Evolutionary conservation across 2,329 filamentous ascomycete genomes (phyloP).

Genomic region (Clarireedia sp.): DNA sequence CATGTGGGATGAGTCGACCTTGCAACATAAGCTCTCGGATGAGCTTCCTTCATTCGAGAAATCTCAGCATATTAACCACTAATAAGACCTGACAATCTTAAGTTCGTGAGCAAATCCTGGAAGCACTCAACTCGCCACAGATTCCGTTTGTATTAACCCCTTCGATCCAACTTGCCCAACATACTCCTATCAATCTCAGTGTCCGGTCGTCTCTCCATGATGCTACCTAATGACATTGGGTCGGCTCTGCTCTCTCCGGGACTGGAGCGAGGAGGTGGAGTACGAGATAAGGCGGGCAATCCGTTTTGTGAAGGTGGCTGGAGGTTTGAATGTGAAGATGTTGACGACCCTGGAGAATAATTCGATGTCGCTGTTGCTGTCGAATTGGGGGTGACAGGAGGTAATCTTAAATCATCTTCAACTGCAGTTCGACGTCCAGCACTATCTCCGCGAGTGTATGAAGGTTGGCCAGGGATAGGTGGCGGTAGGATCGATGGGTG

Average conservation of each 20-base stretch:
- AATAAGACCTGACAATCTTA: not conserved
- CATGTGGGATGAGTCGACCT: no score
- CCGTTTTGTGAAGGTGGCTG: conserved; percentile 19
- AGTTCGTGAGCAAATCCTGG: not conserved
- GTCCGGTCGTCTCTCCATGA: conserved; percentile 28
- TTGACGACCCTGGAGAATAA: conserved; percentile 28
- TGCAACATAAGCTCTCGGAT: no score
- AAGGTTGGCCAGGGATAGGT: conserved; percentile 29
- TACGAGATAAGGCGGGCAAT: conserved; percentile 23
- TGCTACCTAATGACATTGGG: conserved; percentile 29
- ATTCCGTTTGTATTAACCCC: conserved; percentile 14
- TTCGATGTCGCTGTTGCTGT: conserved; percentile 18
- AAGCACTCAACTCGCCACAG: not conserved
- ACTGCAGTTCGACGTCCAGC: conserved; percentile 17
- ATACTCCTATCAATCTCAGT: conserved; percentile 28
- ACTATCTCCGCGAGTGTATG: conserved; percentile 22
- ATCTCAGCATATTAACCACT: no score
- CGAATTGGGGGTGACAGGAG: conserved; percentile 27
- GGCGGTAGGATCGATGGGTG: conserved; percentile 31
- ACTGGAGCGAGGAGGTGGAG: conserved; percentile 27
- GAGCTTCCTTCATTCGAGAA: no score
- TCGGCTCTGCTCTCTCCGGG: conserved; percentile 23
- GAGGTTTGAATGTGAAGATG: conserved; percentile 25
- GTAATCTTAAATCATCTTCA: conserved; percentile 28
- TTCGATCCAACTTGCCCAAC: conserved; percentile 26